Base-by-base conservation (phyloP, 2,329 filamentous ascomycete genomes). In the Colletotrichum theobromicola region DNA sequence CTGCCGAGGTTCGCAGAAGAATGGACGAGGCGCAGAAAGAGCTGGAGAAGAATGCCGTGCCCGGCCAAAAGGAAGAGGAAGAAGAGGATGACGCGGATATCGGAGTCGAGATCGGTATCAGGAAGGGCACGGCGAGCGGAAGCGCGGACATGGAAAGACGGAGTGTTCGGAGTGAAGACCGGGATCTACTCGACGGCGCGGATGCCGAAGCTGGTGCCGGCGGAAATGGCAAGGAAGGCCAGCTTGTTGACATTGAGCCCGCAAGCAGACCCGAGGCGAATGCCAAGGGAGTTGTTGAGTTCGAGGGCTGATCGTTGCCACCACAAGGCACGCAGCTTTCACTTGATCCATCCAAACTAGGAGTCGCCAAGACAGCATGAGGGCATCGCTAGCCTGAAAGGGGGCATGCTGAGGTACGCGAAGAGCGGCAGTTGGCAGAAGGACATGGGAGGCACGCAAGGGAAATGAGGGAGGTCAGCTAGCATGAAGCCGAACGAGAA, bases 21-120 rank as follows among this genome's bases (percentile, higher is more conserved):
- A 98, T 98, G 93, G 96, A 99, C 76, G 97, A 99, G 82, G 96
- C 96, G 4, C 96, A 98, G 84, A 93, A 92, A 78, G 96, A 98
- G 81, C 86, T 98, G 77, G 96, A 98, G 84, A 94, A 93, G 83
- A 96, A 95, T 75, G 94, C 93, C 1, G 84, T 93, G n/a, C 90
- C 90, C 2, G 85, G 90, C 58, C 88, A 93, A 79, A 87, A 76
- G 83, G 90, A 94, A 0, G 93, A 93, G 0, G 93, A 93, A 0
- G 93, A 94, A 4, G 93, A 94, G 4, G 93, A 94, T 15, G 91
- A 91, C 26, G 90, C 92, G 63, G 88, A 87, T 65, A 76, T 86
- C 42, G 87, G 86, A 26, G 84, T 86, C 15, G 86, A 86, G 77
- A 83, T 85, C 76, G 84, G 83, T 74, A 81, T 85, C 76, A 83